These are phyloP conservation scores for Chlorella sp. DNA, from an alignment of 139 green algal species.

Conservation along the genomic window DNA sequence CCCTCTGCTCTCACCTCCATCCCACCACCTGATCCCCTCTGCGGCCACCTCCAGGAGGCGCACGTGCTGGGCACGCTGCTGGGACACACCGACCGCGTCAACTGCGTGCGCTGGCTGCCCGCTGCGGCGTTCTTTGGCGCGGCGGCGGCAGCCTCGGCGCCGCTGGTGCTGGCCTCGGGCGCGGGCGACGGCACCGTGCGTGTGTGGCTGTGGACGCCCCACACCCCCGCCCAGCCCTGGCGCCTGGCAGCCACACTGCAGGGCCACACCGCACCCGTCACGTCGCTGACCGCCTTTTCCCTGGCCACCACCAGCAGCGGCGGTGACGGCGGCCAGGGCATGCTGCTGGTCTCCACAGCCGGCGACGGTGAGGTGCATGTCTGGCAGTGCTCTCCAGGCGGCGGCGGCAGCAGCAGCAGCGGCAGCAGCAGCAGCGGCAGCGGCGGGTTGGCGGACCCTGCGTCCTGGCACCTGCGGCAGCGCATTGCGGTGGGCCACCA, in stretches of 20 bases:
- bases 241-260: conserved; percentile 36
- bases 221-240: conserved; percentile 44
- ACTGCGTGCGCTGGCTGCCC: conserved; percentile 80
- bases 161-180: conserved; percentile 60
- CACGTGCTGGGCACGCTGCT: conserved; percentile 62
- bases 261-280: conserved; percentile 62
- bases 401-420: not conserved
- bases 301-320: conserved; percentile 18
- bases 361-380: conserved; percentile 58
- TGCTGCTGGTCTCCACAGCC: conserved; percentile 60
- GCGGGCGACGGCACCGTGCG: conserved; percentile 63
- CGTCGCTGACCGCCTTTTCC: conserved; percentile 47
- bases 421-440: not conserved
- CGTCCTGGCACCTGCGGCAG: conserved; percentile 19
- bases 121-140: not conserved
- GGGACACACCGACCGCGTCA: conserved; percentile 79
- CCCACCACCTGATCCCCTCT: not conserved
- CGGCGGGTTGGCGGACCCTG: not conserved
- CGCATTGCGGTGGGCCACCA: conserved; percentile 43
- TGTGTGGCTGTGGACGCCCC: conserved; percentile 58
- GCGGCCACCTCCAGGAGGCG: conserved; percentile 46
- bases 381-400: conserved; percentile 47
- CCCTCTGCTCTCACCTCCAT: not conserved
- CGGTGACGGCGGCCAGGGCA: not conserved
- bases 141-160: not conserved